phyloP scores from a whole-genome alignment of 768 basidiomycete species.

The Mrakia gelida region DNA sequence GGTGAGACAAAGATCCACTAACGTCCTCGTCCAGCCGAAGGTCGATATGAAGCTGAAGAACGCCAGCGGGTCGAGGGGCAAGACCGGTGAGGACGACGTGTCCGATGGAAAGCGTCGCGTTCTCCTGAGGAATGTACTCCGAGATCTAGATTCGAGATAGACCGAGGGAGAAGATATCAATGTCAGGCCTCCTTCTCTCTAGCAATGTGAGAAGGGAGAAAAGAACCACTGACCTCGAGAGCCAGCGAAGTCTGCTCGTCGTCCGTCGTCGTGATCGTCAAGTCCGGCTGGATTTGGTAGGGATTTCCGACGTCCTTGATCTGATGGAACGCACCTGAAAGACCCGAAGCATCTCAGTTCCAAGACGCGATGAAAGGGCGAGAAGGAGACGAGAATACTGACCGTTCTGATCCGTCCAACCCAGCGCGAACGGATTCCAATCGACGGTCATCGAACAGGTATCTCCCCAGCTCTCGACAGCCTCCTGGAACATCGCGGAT shows the following conservation, averaged over 20 bases:
- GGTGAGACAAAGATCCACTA: not conserved
- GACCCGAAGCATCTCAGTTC: not conserved
- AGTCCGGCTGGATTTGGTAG: not conserved
- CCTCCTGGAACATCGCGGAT: not conserved
- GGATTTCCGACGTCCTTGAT: not conserved
- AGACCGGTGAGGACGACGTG: not conserved
- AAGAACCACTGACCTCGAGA: not conserved
- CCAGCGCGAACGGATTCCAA: not conserved
- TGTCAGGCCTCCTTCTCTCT: no score
- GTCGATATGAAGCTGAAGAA: not conserved
- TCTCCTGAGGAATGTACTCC: not conserved
- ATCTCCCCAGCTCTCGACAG: not conserved
- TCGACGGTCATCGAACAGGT: not conserved
- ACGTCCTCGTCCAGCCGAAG: not conserved
- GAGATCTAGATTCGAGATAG: not conserved
- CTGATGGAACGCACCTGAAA: not conserved
- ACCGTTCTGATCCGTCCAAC: not conserved
- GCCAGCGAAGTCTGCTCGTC: not conserved
- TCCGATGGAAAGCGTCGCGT: not conserved
- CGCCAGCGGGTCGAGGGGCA: not conserved
- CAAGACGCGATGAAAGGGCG: not conserved
- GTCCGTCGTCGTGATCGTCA: not conserved
- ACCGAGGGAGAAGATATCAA: not conserved
- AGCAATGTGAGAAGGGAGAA: not conserved
- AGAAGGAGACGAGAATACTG: not conserved